Evolutionary conservation across 768 basidiomycete genomes (phyloP).

Genomic region (Boletus subparvulus): DNA sequence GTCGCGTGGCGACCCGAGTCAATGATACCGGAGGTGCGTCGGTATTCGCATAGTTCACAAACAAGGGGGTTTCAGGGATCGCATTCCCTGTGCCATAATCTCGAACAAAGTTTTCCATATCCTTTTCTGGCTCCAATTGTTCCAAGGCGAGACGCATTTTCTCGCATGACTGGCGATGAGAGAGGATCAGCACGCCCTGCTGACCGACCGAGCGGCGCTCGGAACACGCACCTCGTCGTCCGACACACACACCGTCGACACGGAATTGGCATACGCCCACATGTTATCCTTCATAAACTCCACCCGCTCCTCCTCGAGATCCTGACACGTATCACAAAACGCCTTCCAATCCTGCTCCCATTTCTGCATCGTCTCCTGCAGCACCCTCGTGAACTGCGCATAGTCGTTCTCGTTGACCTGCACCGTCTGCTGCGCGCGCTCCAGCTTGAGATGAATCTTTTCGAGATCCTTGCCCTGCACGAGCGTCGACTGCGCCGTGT

Average conservation of each 20-base stretch:
- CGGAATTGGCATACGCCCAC: constrained; percentile 94
- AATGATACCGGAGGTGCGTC: constrained; percentile 63
- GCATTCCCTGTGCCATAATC: constrained; percentile 85
- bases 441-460: constrained; percentile 82
- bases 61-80: constrained; percentile 86
- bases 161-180: constrained; percentile 76
- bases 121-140: constrained; percentile 81
- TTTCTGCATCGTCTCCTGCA: constrained; percentile 74
- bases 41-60: constrained; percentile 76
- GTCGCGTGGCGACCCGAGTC: constrained; percentile 53
- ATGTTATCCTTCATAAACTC: constrained; percentile 94
- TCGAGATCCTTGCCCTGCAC: constrained; percentile 94
- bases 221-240: constrained; percentile 81
- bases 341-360: constrained; percentile 95
- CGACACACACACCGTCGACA: constrained; percentile 92
- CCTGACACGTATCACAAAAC: constrained; percentile 94
- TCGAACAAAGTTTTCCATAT: constrained; percentile 86
- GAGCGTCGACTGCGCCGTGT: constrained; percentile 86
- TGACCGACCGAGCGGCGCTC: not conserved
- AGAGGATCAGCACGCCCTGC: not conserved
- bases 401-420: constrained; percentile 91
- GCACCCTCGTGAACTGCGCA: constrained; percentile 75
- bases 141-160: constrained; percentile 83
- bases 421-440: constrained; percentile 86
- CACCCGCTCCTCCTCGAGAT: constrained; percentile 92